Evolutionary conservation across 352 stramenopile genomes (phyloP).

Genomic region (Blastocystis sp.): DNA sequence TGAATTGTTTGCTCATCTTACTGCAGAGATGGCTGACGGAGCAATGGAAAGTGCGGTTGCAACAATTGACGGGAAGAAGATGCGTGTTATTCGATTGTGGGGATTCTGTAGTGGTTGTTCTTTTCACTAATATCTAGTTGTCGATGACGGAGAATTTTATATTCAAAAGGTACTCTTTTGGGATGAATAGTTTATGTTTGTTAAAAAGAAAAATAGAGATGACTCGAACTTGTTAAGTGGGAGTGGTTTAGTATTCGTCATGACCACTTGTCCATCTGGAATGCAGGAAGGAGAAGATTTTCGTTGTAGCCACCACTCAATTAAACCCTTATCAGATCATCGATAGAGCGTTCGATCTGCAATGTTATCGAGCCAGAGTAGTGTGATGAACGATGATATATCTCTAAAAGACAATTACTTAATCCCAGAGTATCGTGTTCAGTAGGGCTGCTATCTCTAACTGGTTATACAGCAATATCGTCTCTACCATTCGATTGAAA

Average conservation of each 20-base stretch:
- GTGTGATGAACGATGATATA: neutral
- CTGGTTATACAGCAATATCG: slow-evolving; percentile 77
- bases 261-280: neutral
- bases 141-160: slow-evolving; percentile 16
- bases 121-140: neutral
- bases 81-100: slow-evolving; percentile 32
- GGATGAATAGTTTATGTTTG: neutral
- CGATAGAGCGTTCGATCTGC: neutral
- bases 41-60: slow-evolving; percentile 19
- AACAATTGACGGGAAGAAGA: slow-evolving; percentile 36
- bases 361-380: neutral
- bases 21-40: neutral
- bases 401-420: neutral
- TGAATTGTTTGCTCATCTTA: too few relatives aligned
- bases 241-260: neutral
- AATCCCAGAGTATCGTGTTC: slow-evolving; percentile 15
- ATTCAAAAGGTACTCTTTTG: slow-evolving; percentile 31
- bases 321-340: neutral
- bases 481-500: slow-evolving; percentile 88
- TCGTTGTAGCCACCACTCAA: neutral
- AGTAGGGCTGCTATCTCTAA: neutral
- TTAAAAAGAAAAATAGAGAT: slow-evolving; percentile 14
- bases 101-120: neutral
- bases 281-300: neutral
- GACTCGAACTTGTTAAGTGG: neutral